These are phyloP conservation scores for Magnusiomyces fungicola DNA, from an alignment of 1,139 yeast genomes.

Conservation along the genomic window DNA sequence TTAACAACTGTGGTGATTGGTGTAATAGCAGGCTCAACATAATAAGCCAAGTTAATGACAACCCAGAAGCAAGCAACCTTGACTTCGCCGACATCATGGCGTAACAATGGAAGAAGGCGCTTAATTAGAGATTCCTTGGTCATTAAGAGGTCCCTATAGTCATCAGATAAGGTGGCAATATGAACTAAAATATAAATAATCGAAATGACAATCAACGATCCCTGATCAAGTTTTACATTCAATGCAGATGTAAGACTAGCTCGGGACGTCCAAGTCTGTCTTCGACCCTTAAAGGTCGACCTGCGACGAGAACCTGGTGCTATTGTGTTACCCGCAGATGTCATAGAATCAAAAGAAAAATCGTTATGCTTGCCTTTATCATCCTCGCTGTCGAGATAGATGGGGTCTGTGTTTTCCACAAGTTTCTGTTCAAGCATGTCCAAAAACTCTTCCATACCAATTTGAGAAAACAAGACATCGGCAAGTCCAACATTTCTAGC, in stretches of 20 bases:
- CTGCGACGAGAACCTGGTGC: too few species aligned
- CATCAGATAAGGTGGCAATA: slow-evolving; percentile 48
- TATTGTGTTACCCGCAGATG: too few species aligned
- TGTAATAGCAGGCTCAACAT: slow-evolving; percentile 24
- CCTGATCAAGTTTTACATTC: slow-evolving; percentile 20
- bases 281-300: too few species aligned
- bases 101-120: slow-evolving; percentile 32
- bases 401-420: slow-evolving; percentile 1
- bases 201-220: slow-evolving; percentile 38
- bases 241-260: too few species aligned
- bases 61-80: slow-evolving; percentile 54
- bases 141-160: slow-evolving; percentile 41
- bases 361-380: too few species aligned
- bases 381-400: too few species aligned
- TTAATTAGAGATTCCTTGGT: slow-evolving; percentile 37
- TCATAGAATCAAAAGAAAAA: too few species aligned
- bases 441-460: slow-evolving; percentile 30
- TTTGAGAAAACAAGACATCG: slow-evolving; percentile 34
- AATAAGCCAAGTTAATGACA: slow-evolving; percentile 51
- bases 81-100: slow-evolving; percentile 37
- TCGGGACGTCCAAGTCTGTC: too few species aligned
- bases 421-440: slow-evolving; percentile 24
- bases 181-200: slow-evolving; percentile 50
- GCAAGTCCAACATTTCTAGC: slow-evolving; percentile 48
- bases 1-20: background rate